These are phyloP conservation scores for Penicillium nordicum DNA, from an alignment of 2,329 filamentous ascomycete genomes.

Conservation along the genomic window DNA sequence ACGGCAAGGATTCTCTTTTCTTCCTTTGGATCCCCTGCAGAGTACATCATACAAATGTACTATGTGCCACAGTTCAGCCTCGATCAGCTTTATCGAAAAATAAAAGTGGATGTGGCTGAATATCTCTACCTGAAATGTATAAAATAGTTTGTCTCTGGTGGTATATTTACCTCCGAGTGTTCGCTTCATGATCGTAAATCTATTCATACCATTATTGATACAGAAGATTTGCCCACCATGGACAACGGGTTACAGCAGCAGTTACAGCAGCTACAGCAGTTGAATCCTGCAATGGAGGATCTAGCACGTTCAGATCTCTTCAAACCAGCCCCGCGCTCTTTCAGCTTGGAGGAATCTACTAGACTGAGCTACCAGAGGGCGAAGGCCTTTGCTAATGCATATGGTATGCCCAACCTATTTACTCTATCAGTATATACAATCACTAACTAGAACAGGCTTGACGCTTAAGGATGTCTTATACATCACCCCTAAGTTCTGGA, in stretches of 20 bases:
- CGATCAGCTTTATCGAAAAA: background rate
- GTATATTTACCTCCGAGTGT: background rate
- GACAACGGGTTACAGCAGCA: background rate
- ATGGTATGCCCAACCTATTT: background rate
- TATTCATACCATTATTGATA: background rate
- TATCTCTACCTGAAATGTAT: background rate
- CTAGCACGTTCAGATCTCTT: background rate
- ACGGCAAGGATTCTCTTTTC: background rate
- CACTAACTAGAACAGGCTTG: background rate
- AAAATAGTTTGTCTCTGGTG: background rate
- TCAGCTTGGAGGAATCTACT: background rate
- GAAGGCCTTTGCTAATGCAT: slow-evolving; percentile 1
- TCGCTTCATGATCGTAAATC: background rate
- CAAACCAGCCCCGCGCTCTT: background rate
- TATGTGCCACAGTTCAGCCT: background rate
- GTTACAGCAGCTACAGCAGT: background rate
- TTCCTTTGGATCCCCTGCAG: background rate
- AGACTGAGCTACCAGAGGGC: slow-evolving; percentile 3
- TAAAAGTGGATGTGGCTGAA: background rate
- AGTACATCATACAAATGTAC: background rate
- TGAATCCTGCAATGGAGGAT: background rate
- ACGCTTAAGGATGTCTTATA: background rate
- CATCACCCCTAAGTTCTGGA: background rate
- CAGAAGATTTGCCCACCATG: background rate
- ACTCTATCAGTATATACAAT: background rate